Evolutionary conservation across 1,139 yeast species (phyloP).

Genomic region (Candida sp.): DNA sequence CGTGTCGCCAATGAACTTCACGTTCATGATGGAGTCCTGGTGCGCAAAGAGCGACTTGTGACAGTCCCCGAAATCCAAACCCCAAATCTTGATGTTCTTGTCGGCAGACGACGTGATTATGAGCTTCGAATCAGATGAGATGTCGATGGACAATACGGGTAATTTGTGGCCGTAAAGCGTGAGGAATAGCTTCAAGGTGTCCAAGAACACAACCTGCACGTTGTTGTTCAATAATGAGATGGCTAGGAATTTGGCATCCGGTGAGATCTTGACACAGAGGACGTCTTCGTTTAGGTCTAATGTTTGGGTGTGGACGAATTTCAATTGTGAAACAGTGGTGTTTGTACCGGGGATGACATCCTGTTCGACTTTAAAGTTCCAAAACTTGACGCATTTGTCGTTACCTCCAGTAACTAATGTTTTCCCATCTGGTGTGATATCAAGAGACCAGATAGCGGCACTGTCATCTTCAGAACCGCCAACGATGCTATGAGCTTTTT

Average conservation of each 20-base stretch:
- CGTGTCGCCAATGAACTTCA: conserved; percentile 78
- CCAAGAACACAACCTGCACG: conserved; percentile 90
- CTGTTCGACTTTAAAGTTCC: conserved; percentile 77
- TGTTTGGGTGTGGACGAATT: conserved; percentile 75
- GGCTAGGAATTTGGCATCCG: conserved; percentile 79
- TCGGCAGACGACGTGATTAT: conserved; percentile 95
- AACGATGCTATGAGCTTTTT: conserved; percentile 62
- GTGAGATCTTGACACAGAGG: conserved; percentile 79
- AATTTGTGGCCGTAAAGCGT: conserved; percentile 95
- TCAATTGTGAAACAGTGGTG: conserved; percentile 55
- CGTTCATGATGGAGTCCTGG: conserved; percentile 93
- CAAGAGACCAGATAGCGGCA: conserved; percentile 92
- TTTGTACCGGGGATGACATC: conserved; percentile 75
- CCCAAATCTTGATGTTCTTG: conserved; percentile 98
- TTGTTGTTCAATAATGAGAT: conserved; percentile 90
- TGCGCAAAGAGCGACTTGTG: conserved; percentile 97
- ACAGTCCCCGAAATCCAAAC: conserved; percentile 98
- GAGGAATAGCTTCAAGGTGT: conserved; percentile 83
- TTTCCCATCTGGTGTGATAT: conserved; percentile 85
- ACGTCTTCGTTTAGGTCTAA: conserved; percentile 89
- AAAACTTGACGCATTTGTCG: conserved; percentile 86
- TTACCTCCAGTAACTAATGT: conserved; percentile 92
- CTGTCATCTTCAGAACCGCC: conserved; percentile 36
- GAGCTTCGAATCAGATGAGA: conserved; percentile 84
- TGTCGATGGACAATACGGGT: conserved; percentile 91